Evolutionary conservation across 768 basidiomycete species (phyloP), one percentile per base, ranked within the genome.

Genomic region (Erythrobasidium yunnanense): DNA sequence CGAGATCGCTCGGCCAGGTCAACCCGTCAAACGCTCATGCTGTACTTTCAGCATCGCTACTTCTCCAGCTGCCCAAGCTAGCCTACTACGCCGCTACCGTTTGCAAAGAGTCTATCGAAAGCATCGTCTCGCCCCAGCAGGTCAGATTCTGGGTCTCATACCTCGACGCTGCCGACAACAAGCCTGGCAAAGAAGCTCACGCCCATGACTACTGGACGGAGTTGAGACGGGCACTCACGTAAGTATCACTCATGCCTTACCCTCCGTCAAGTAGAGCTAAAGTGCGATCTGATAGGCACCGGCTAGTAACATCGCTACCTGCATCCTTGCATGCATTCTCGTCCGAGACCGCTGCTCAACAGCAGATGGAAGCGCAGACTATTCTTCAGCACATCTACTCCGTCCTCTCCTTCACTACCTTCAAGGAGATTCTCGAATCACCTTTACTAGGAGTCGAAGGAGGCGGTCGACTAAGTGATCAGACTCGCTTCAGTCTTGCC

Each of bases 341-440:
- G n/a, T 27, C n/a, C 13, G 34, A 30, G 33, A 52, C 35, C 17
- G 25, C 53, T 22, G 25, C 65, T 22, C 30, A n/a, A 27, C 45
- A 46, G 22, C 57, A 42, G 60, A 60, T 42, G 7, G 60, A 63
- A 49, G 45, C 60, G 18, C 67, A 68, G 51, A 17, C 25, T 3
- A 35, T 30, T 6, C 42, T 68, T 4, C 42, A 66, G 25, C 67
- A 68, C 47, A 45, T 68, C 25, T 68, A 68, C 45, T 29, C 67
- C 17, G 34, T 46, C 11, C 57, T 68, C 18, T 60, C 67, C 8
- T 68, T 68, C 51, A 45, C 53, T 27, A 22, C 56, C 2, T 63
- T 68, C 67, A 68, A 68, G 22, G 2, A 47, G 25, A 35, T 68
- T n/a, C 57, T 68, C 35, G 67, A 68, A 38, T 58, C 47, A 20